Evolutionary conservation across 1,284 basidiomycete genomes (phyloP), one percentile per base, ranked within the genome.

Genomic region (Trichosporon ovoides): DNA sequence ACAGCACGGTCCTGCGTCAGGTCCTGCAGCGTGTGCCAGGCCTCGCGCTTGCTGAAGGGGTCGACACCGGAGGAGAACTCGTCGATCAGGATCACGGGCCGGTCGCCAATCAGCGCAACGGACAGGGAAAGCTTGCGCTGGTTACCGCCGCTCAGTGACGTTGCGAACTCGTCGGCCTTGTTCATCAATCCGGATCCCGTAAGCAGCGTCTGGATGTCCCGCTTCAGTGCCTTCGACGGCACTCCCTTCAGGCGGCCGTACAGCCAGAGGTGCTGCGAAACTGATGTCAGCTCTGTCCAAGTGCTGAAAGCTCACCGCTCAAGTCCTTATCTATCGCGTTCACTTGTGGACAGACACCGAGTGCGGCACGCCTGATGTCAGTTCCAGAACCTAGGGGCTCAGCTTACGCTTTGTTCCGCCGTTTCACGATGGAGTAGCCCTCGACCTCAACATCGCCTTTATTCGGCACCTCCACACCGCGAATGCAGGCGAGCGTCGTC

Each of bases 61-160:
- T 90, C 89, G 24, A 90, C 84, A 3, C 89, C 89, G 1, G 87
- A 88, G 3, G 86, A 88, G 69, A 89, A 89, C 71, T 91, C 88
- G 67, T 91, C 89, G 48, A 91, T 87, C 36, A 91, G 80, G 3
- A 91, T 77, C 9, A 90, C 87, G 1, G 85, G 78, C 0, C 88
- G 87, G 67, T 90, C 89, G 3, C 87, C 88, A n/a, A 90, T 87
- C n/a, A 91, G 79, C 7, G 88, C 85, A 60, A 90, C 88, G 3
- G 87, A 87, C 18, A 91, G 78, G 0, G 86, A 81, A n/a, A 91
- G 74, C 68, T 91, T 91, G 46, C 89, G 81, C 66, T 89, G 87
- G 66, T 89, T 91, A 0, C 89, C 88, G 0, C 89, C 87, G 0
- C 85, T 87, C 4, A 91, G 77, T 64, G 84, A 84, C 62, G 83